Conservation (phyloP, 768 basidiomycete genomes). For the Termitomyces sp. region DNA sequence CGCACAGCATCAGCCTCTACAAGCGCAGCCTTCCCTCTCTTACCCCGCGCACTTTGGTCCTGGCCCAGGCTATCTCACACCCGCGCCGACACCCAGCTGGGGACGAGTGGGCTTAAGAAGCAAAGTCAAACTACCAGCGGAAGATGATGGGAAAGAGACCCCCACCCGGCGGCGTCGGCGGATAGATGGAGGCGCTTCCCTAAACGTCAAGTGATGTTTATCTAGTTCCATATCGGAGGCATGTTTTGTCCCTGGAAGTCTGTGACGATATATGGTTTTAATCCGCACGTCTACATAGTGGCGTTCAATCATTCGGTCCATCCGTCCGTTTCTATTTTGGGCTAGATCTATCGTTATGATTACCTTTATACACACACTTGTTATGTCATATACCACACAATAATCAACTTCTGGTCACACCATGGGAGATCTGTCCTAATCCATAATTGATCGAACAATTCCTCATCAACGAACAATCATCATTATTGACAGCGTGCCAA, state of each 20-base stretch:
- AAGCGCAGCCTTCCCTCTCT: constrained; percentile 25
- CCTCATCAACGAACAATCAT: no score
- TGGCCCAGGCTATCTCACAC: constrained; percentile 39
- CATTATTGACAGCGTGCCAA: no score
- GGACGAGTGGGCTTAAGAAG: constrained; percentile 35
- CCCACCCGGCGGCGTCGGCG: constrained; percentile 45
- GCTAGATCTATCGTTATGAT: not conserved
- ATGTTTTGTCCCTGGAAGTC: not conserved
- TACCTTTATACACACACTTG: not conserved
- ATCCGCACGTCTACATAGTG: not conserved
- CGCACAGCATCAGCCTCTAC: constrained; percentile 22
- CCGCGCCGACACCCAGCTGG: constrained; percentile 44
- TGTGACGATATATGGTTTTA: not conserved
- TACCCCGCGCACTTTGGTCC: constrained; percentile 39
- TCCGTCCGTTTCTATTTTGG: not conserved
- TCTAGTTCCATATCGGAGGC: not conserved
- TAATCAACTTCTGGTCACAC: not conserved
- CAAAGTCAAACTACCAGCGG: constrained; percentile 12
- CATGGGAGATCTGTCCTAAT: not conserved
- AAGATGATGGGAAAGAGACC: constrained; percentile 38
- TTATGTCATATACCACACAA: not conserved
- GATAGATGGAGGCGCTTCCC: constrained; percentile 46
- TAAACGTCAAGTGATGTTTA: constrained; percentile 43
- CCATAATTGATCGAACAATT: not conserved
- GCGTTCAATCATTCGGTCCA: not conserved